Base-by-base conservation (phyloP, 805 yeast genomes). In the Cyberlindnera galapagoensis region DNA sequence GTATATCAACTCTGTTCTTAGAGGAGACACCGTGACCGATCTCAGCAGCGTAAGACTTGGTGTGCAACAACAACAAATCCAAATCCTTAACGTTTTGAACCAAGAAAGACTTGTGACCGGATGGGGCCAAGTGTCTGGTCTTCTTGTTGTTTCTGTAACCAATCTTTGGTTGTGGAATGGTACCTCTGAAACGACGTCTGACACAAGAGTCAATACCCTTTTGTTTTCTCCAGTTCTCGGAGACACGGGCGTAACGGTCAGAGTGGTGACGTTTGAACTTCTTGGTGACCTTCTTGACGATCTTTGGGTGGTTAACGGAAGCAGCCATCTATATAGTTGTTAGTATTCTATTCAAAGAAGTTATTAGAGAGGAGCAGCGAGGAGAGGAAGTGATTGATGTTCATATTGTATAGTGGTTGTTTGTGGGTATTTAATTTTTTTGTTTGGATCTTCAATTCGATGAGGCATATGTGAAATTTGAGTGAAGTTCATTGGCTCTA, bases 131-230 rank as follows among this genome's bases (percentile, higher is more conserved):
- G 80, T 80, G 85, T 71, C 81, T 86, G 66, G 98, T 92, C 80
- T 82, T 87, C 77, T 86, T 92, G 95, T 92, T 87, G 59, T 97
- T 87, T 74, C 98, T 97, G 79, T 85, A 92, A 79, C 99, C 99
- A 62, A 92, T 88, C 77, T 83, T 88, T 78, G 99, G 99, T 79
- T 90, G 94, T 60, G 88, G 76, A 66, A 92, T 85, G 73, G 90
- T 82, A 65, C 98, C 98, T 81, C 97, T 86, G 95, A 92, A 92
- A 79, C 92, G 82, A 80, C 98, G 90, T 80, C 99, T 92, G 68
- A 94, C 97, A 75, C 86, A 79, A 57, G 97, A 88, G 79, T 92
- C 99, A 67, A 92, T 92, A 92, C 99, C 99, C 85, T 92, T 92
- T 76, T 94, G 99, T 77, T 92, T 90, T 86, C 99, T 92, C 98